Percentiles rank a stretch among this genome's conserved stretches.
phyloP scores from a whole-genome alignment of 129 eudicot genomes.

The Calendula officinalis region DNA sequence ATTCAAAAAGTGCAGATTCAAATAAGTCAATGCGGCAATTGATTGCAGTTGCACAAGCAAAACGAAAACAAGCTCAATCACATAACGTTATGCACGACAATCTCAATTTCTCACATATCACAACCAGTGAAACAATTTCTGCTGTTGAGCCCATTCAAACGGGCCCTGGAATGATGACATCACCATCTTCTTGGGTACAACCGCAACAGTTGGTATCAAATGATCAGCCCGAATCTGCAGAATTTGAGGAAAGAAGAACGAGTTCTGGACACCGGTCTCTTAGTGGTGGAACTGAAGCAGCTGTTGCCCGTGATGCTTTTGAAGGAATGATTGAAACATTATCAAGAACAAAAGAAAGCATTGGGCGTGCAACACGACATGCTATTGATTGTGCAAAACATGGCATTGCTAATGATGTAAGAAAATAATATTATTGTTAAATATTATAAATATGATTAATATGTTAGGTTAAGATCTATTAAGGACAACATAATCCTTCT shows the following conservation, averaged over 20 bases:
- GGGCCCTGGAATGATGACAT: constrained; percentile 35
- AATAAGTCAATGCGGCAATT: constrained; percentile 69
- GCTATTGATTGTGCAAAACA: constrained; percentile 87
- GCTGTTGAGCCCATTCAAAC: constrained; percentile 31
- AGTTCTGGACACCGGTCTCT: constrained; percentile 64
- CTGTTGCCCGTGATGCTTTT: constrained; percentile 86
- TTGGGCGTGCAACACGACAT: constrained; percentile 80
- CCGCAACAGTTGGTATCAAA: constrained; percentile 37
- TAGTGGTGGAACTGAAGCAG: constrained; percentile 89
- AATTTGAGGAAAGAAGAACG: constrained; percentile 56
- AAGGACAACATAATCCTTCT: not conserved
- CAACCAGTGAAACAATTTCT: constrained; percentile 40
- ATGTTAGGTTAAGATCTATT: no score
- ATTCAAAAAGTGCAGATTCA: constrained; percentile 52
- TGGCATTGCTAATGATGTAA: constrained; percentile 87
- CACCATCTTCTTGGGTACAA: constrained; percentile 37
- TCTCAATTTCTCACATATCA: constrained; percentile 23
- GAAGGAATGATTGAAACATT: constrained; percentile 78
- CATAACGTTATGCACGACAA: constrained; percentile 46
- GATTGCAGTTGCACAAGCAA: constrained; percentile 95
- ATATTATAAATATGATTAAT: not conserved
- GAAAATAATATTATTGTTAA: constrained; percentile 11
- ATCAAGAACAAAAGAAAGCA: constrained; percentile 79
- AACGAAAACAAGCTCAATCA: constrained; percentile 61
- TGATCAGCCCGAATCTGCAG: constrained; percentile 54